Evolutionary conservation across 495 filamentous ascomycete genomes (phyloP), one percentile per base, ranked within the genome.

Genomic region (Neurospora sp.): DNA sequence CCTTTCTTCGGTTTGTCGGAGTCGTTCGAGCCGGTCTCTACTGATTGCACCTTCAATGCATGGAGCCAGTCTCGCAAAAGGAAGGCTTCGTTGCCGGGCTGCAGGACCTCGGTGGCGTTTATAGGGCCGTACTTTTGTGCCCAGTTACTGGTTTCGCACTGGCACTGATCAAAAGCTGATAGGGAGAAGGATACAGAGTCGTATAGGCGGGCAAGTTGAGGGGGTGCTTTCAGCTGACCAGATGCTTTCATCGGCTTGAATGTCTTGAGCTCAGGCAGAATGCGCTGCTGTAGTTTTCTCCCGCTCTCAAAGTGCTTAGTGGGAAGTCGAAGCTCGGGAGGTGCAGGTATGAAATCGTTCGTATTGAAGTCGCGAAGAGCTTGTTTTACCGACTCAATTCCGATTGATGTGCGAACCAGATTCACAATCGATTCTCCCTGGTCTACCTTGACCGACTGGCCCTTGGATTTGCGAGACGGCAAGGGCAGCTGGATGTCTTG

Each of bases 51-150:
- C 59, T 88, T 91, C 18, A 96, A 85, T 46, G 84, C 87, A 41
- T 86, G 86, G n/a, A 99, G 84, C 96, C 96, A 99, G 70, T 97
- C 90, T 69, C 89, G 88, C 39, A 99, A 80, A 39, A 96, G 82
- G 8, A 85, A 80, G 6, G 88, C 89, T 79, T 98, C 93, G 11
- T 82, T 87, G 0, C 93, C 92, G 23, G 84, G 78, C 78, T 97
- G 94, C 31, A 99, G 87, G 1, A 97, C 91, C 73, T 94, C 89
- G 7, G 83, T 84, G 1, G 93, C 89, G 35, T 79, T 83, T 39
- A 78, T 83, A 0, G 96, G 96, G 1, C 93, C 89, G 84, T 98
- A 97, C 76, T 99, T 99, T 39, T 94, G 90, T 3, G 83, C 77
- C 96, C 96, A 99, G 48, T 89, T 82, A 37, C 85, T 83, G 1